Conservation (phyloP, 1,139 yeast species). For the Geotrichum fermentans region DNA sequence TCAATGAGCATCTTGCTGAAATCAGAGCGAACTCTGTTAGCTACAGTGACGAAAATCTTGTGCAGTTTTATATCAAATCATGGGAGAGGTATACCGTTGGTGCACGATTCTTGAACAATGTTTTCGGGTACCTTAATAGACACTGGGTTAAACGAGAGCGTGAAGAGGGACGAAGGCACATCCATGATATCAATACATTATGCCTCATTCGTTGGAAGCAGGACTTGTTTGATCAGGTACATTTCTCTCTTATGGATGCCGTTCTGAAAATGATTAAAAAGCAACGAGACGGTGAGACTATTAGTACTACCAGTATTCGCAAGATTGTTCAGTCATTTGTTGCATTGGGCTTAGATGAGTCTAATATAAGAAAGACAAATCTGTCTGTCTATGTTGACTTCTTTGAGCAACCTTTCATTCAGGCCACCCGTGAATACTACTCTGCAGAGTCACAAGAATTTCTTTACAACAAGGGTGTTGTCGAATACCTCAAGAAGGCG, state of each 20-base stretch:
- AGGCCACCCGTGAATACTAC: slow-evolving; percentile 70
- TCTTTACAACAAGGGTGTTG: slow-evolving; percentile 70
- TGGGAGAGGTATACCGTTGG: slow-evolving; percentile 90
- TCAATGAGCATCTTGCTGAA: slow-evolving; percentile 55
- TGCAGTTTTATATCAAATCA: slow-evolving; percentile 77
- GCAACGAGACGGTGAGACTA: slow-evolving; percentile 76
- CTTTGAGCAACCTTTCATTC: slow-evolving; percentile 73
- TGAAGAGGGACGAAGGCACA: slow-evolving; percentile 87
- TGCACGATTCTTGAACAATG: slow-evolving; percentile 86
- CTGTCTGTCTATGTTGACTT: slow-evolving; percentile 72
- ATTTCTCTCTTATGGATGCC: slow-evolving; percentile 57
- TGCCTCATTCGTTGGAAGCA: slow-evolving; percentile 86
- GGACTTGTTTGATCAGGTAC: slow-evolving; percentile 67
- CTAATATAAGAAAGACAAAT: slow-evolving; percentile 77
- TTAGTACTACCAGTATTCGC: slow-evolving; percentile 62
- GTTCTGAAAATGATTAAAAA: slow-evolving; percentile 68
- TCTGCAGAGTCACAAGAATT: slow-evolving; percentile 62
- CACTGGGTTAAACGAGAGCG: slow-evolving; percentile 98
- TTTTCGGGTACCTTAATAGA: slow-evolving; percentile 90
- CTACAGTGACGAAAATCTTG: slow-evolving; percentile 54
- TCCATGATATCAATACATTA: slow-evolving; percentile 85
- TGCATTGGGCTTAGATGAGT: slow-evolving; percentile 43
- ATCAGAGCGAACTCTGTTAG: slow-evolving; percentile 33
- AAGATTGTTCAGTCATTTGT: slow-evolving; percentile 80
- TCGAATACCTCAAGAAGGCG: slow-evolving; percentile 85